A percentile compares a stretch with the other conserved stretches of the same genome.
These are phyloP conservation scores for Phtheirospermum japonicum DNA, from an alignment of 257 asterid species.

Conservation along the genomic window DNA sequence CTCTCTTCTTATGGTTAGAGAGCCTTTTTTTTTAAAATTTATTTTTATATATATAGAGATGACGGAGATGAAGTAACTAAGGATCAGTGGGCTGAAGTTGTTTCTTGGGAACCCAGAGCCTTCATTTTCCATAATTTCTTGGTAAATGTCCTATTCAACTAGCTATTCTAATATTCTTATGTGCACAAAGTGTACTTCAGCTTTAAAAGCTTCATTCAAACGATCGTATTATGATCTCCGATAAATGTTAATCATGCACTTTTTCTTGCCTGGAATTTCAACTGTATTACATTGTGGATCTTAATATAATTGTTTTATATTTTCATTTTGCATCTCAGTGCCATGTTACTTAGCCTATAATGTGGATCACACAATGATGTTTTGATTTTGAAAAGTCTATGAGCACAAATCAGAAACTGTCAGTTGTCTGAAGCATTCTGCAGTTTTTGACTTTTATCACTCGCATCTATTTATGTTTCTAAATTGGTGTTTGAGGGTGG, in stretches of 20 bases:
- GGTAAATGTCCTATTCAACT: slow-evolving; percentile 39
- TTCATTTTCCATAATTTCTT: slow-evolving; percentile 71
- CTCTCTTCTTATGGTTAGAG: neutral
- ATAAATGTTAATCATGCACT: slow-evolving; percentile 13
- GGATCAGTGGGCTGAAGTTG: slow-evolving; percentile 92
- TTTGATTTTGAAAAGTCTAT: neutral
- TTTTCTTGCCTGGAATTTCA: no score
- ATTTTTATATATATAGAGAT: no score
- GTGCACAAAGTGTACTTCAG: neutral
- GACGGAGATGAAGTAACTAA: slow-evolving; percentile 50
- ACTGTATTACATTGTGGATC: neutral
- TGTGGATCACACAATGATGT: neutral
- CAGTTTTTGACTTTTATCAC: slow-evolving; percentile 11
- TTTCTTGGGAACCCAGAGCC: slow-evolving; percentile 99
- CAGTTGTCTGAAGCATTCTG: slow-evolving; percentile 1
- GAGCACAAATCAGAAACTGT: slow-evolving; percentile 18
- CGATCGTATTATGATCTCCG: slow-evolving; percentile 26
- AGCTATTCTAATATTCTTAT: neutral
- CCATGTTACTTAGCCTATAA: neutral
- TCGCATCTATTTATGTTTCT: neutral
- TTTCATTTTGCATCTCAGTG: neutral
- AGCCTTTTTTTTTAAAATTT: no score
- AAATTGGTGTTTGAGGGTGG: slow-evolving; percentile 17
- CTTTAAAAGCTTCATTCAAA: neutral
- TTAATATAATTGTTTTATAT: neutral